phyloP scores from a whole-genome alignment of 345 rosid species.

The Acer saccharum region DNA sequence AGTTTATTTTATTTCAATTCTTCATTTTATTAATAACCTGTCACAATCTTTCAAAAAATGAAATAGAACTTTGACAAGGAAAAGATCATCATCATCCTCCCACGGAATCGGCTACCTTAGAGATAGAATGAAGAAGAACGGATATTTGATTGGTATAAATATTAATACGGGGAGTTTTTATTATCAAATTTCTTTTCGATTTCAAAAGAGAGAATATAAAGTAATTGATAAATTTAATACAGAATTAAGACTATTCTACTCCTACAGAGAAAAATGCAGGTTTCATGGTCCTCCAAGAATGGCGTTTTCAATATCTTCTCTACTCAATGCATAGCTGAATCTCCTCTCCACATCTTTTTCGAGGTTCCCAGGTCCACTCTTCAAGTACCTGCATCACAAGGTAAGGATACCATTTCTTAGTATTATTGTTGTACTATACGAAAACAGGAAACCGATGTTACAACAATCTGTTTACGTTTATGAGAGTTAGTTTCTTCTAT shows the following conservation, averaged over 20 bases:
- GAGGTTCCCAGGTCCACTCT: constrained; percentile 86
- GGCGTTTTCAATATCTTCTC: constrained; percentile 92
- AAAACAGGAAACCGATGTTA: not conserved
- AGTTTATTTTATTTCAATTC: no score
- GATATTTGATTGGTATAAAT: not conserved
- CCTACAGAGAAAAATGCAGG: not conserved
- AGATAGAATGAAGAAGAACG: no score
- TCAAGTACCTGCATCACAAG: constrained; percentile 67
- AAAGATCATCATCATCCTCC: no score
- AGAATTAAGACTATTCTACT: not conserved
- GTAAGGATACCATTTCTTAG: constrained; percentile 15
- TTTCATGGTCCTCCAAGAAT: constrained; percentile 81
- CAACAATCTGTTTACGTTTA: not conserved
- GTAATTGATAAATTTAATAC: not conserved
- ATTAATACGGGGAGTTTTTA: not conserved
- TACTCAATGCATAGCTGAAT: constrained; percentile 91
- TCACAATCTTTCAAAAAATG: not conserved
- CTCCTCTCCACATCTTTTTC: constrained; percentile 94
- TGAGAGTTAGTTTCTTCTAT: no score
- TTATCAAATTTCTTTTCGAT: not conserved
- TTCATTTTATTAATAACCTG: no score
- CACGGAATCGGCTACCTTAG: no score
- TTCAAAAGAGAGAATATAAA: not conserved
- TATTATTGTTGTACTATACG: not conserved
- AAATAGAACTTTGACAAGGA: not conserved